A percentile compares a stretch with the other conserved stretches of the same genome.
Evolutionary conservation across 306 rosid species (phyloP).

Genomic region (Acmispon strigosus): DNA sequence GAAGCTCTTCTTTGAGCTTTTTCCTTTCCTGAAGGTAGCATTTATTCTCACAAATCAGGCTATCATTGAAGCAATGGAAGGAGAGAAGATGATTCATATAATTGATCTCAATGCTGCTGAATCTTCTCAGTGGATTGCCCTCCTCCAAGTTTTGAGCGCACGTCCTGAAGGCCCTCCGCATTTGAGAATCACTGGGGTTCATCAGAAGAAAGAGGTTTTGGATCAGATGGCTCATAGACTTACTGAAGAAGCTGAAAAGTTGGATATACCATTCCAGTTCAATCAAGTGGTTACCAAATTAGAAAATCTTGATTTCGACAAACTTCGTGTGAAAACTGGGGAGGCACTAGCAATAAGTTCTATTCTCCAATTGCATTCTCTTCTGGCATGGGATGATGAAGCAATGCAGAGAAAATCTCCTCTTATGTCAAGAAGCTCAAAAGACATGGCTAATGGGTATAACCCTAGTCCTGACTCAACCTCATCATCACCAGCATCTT

Average conservation of each 20-base stretch:
- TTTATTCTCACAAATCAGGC: conserved; percentile 74
- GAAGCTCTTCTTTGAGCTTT: conserved; percentile 64
- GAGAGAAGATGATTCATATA: conserved; percentile 81
- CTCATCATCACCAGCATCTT: conserved; percentile 13
- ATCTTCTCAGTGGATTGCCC: conserved; percentile 79
- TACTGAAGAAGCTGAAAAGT: conserved; percentile 61
- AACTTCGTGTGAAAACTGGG: conserved; percentile 26
- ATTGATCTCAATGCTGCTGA: conserved; percentile 81
- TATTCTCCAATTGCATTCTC: conserved; percentile 20
- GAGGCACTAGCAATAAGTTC: conserved; percentile 27
- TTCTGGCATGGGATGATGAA: conserved; percentile 18
- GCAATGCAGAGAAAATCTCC: conserved; percentile 10
- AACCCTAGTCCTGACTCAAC: conserved; percentile 6
- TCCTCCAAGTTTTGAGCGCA: conserved; percentile 58
- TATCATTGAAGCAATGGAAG: conserved; percentile 78
- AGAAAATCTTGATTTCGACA: conserved; percentile 19
- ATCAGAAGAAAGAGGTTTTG: conserved; percentile 64
- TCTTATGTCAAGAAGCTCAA: not conserved
- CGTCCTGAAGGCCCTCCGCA: conserved; percentile 93
- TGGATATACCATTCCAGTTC: conserved; percentile 85
- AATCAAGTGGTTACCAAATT: conserved; percentile 27
- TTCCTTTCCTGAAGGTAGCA: conserved; percentile 74
- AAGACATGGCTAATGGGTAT: not conserved
- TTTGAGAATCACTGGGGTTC: conserved; percentile 78
- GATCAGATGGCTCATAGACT: conserved; percentile 69